Conservation (phyloP, 78 protist genomes). For the Trichosphaerium sp. region DNA sequence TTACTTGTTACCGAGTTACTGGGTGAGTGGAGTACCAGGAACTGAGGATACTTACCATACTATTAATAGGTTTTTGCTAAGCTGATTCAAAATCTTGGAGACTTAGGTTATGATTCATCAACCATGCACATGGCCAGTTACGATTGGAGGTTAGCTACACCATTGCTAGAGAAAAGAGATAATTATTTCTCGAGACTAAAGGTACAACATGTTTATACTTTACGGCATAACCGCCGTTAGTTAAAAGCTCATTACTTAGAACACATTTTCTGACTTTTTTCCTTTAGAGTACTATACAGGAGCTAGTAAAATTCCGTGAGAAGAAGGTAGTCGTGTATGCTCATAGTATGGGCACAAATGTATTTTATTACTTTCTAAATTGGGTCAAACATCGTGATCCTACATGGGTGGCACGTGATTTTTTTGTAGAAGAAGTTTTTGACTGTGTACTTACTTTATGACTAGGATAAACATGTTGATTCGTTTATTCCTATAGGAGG, state of each 20-base stretch:
- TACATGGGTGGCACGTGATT: background rate
- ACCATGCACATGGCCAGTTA: background rate
- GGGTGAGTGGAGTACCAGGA: conserved; percentile 16
- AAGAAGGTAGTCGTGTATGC: background rate
- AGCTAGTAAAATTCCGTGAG: background rate
- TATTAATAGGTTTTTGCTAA: conserved; percentile 17
- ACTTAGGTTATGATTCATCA: conserved; percentile 21
- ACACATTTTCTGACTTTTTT: too few species aligned
- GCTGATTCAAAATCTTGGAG: conserved; percentile 11
- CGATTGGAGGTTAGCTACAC: conserved; percentile 36
- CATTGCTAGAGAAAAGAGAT: too few species aligned
- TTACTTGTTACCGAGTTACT: conserved; percentile 20
- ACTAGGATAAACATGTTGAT: conserved; percentile 1
- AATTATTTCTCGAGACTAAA: too few species aligned
- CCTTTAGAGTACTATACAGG: background rate
- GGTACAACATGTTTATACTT: too few species aligned
- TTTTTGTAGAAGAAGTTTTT: background rate
- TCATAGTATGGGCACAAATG: conserved; percentile 22
- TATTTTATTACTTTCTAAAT: conserved; percentile 3
- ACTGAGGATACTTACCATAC: too few species aligned
- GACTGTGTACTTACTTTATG: too few species aligned
- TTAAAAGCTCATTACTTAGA: too few species aligned
- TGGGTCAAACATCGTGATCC: conserved; percentile 3
- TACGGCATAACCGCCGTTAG: too few species aligned
- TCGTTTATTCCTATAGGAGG: conserved; percentile 2